These are phyloP conservation scores for Clavulina sp. DNA, from an alignment of 768 basidiomycete species.

Conservation along the genomic window DNA sequence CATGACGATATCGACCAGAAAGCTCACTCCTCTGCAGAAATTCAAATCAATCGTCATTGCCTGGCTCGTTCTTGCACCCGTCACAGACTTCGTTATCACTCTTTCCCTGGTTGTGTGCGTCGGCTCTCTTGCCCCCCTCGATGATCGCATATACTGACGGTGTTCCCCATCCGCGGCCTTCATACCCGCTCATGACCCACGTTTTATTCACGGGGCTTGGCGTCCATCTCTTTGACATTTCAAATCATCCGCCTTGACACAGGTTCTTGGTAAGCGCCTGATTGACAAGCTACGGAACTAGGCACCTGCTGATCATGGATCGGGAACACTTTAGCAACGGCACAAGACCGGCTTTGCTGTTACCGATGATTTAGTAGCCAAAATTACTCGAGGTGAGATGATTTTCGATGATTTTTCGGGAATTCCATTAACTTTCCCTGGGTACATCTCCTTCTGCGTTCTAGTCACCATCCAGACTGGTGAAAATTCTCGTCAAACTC, in stretches of 20 bases:
- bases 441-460: background rate
- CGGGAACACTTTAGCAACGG: background rate
- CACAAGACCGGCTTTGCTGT: background rate
- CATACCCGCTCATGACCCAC: no score
- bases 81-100: background rate
- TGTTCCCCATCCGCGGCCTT: no score
- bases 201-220: no score
- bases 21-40: no score
- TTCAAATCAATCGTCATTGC: background rate
- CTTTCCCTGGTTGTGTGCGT: background rate
- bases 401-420: background rate
- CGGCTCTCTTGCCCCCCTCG: no score
- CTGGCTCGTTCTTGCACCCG: slow-evolving; percentile 1
- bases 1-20: background rate
- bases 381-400: background rate
- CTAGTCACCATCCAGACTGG: slow-evolving; percentile 1
- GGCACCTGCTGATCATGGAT: no score
- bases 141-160: no score
- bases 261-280: background rate
- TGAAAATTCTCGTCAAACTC: no score
- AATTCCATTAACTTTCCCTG: background rate
- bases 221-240: background rate
- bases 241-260: background rate
- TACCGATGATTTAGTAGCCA: background rate
- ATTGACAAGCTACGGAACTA: background rate